phyloP scores from a whole-genome alignment of 148 eudicot genomes.

The Spergularia marina region DNA sequence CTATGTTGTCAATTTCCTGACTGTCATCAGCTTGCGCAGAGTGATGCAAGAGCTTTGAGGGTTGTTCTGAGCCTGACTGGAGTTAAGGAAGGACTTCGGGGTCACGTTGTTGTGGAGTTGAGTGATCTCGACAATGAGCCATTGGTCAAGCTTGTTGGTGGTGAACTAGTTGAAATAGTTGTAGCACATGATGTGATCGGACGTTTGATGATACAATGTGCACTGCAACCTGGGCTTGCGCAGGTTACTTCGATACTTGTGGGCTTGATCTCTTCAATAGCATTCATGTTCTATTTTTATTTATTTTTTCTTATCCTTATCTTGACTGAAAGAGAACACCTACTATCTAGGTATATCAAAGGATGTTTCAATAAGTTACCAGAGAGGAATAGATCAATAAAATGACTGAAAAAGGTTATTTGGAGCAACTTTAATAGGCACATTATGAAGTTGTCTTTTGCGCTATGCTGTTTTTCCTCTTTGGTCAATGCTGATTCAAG shows the following conservation, averaged over 20 bases:
- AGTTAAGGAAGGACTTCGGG: constrained; percentile 81
- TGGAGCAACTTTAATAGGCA: too few relatives aligned
- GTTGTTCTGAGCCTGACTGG: constrained; percentile 95
- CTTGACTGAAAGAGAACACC: neutral
- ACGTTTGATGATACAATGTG: constrained; percentile 96
- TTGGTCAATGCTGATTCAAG: neutral
- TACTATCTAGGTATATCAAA: neutral
- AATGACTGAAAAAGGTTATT: too few relatives aligned
- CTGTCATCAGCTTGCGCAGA: constrained; percentile 39
- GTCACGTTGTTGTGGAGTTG: constrained; percentile 96
- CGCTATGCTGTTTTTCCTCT: neutral
- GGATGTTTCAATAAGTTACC: neutral
- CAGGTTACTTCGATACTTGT: constrained; percentile 48
- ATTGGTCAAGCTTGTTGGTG: constrained; percentile 94
- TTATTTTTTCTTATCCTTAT: neutral
- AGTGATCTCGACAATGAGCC: constrained; percentile 97
- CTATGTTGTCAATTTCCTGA: constrained; percentile 14
- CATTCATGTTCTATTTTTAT: neutral
- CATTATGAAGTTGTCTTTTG: neutral
- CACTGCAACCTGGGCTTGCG: constrained; percentile 98
- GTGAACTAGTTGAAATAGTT: constrained; percentile 83
- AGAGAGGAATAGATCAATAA: neutral
- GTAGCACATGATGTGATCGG: constrained; percentile 99
- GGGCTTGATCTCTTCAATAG: neutral
- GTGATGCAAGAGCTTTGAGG: constrained; percentile 93